Base-by-base conservation (phyloP, 176 grass and related monocot species). In the Pontederia paniculata region DNA sequence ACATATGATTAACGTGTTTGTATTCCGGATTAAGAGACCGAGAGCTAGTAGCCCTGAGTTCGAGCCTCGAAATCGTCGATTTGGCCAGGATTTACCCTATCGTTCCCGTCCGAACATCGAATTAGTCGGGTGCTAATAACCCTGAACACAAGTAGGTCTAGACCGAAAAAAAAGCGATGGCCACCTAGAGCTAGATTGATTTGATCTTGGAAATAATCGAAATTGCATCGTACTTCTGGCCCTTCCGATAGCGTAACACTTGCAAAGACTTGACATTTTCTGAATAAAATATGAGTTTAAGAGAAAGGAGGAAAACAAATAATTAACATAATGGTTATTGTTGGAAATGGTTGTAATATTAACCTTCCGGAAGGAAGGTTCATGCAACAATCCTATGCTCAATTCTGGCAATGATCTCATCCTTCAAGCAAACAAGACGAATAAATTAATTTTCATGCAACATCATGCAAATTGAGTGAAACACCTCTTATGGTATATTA, bases 281-380 rank as follows among this genome's bases (percentile, higher is more conserved):
- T 68, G 51, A 17, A 55, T 45, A 14, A 19, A 54, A 13, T 8
- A 20, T 0, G 12, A 42, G 8, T 54, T 21, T 19, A 20, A 15
- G 12, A 5, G 23, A 11, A 17, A n/a, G 45, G 14, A 22, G 2
- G 55, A 14, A n/a, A 23, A 54, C 4, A 10, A 15, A 45, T 1
- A 45, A 22, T 4, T 22, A 7, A 2, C 15, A 14, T 16, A 55
- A 20, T 12, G 17, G 7, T 4, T 15, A 22, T n/a, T 1, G 41
- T 20, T 55, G 11, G 12, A 21, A 68, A 44, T 45, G 43, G 12
- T 9, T 12, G 11, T 23, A 13, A 6, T 5, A 23, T 9, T 46
- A 10, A 55, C 66, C 66, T 42, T 68, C 41, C 21, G 66, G 66
- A 45, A 68, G 66, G 50, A 55, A 68, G 50, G 66, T 68, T 50